Percentiles rank a stretch among this genome's conserved stretches.
phyloP scores from a whole-genome alignment of 495 filamentous ascomycete species.

The Penicillium soppii region DNA sequence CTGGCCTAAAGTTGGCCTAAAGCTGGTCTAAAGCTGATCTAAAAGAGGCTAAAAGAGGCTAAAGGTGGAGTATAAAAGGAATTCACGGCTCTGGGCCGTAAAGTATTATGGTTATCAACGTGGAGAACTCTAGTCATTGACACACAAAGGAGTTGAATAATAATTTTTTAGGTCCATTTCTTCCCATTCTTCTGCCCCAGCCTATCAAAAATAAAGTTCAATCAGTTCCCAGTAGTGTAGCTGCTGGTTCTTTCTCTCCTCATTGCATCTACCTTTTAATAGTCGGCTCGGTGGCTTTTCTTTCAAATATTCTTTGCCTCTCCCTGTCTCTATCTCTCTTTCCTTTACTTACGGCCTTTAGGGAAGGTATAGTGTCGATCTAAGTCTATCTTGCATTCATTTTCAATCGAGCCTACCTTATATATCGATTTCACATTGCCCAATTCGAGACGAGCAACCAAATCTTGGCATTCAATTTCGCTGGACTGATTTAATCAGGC shows the following conservation, averaged over 20 bases:
- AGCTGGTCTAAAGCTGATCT: conserved; percentile 1
- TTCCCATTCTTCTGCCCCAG: background rate
- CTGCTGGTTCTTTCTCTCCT: background rate
- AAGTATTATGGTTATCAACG: background rate
- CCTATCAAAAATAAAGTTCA: conserved; percentile 23
- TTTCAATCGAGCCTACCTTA: background rate
- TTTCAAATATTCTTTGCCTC: background rate
- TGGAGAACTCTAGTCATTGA: conserved; percentile 4
- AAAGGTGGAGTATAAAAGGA: conserved; percentile 1
- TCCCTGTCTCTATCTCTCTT: conserved; percentile 3
- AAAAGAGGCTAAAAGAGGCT: background rate
- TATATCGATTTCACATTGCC: background rate
- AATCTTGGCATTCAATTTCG: background rate
- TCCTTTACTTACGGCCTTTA: background rate
- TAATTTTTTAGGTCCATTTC: background rate
- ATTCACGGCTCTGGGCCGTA: background rate
- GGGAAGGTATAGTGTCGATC: background rate
- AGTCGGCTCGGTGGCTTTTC: background rate
- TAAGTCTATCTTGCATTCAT: no score
- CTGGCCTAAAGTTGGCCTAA: background rate
- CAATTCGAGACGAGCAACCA: background rate
- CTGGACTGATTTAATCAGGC: background rate
- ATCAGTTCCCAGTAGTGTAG: conserved; percentile 2
- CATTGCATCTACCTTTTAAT: background rate
- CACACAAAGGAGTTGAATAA: conserved; percentile 1